These are phyloP conservation scores for Haplographium delicatum DNA, from an alignment of 495 filamentous ascomycete genomes.

Conservation along the genomic window DNA sequence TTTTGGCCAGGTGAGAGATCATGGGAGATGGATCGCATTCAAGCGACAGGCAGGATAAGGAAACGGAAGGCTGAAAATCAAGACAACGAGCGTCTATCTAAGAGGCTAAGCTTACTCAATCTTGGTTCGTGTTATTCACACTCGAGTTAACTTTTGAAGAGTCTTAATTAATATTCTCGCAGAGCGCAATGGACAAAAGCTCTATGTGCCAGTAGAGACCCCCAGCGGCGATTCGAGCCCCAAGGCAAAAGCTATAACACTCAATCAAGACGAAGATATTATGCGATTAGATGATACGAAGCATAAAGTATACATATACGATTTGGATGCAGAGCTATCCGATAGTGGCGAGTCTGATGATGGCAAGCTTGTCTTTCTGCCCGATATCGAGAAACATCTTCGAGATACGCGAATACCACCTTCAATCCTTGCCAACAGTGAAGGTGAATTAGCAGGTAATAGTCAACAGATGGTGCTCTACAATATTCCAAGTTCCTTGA, in stretches of 20 bases:
- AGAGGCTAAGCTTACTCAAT: conserved; percentile 76
- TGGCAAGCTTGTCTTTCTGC: conserved; percentile 63
- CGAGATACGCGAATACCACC: conserved; percentile 58
- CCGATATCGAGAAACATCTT: conserved; percentile 78
- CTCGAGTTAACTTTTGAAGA: neutral
- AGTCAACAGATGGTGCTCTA: conserved; percentile 71
- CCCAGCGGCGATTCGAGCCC: conserved; percentile 8
- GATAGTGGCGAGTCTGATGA: conserved; percentile 47
- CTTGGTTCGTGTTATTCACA: conserved; percentile 53
- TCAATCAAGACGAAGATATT: conserved; percentile 41
- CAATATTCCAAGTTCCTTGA: conserved; percentile 67
- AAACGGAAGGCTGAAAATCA: conserved; percentile 50
- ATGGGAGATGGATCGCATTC: conserved; percentile 30
- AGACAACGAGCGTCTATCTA: conserved; percentile 57
- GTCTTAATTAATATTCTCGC: conserved; percentile 16
- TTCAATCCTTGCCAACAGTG: conserved; percentile 49
- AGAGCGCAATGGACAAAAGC: conserved; percentile 51
- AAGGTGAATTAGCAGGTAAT: conserved; percentile 37
- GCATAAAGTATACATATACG: conserved; percentile 82
- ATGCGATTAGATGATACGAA: conserved; percentile 90
- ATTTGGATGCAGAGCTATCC: conserved; percentile 81
- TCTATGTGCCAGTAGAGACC: conserved; percentile 48
- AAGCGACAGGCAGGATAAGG: conserved; percentile 31
- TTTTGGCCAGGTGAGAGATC: conserved; percentile 3
- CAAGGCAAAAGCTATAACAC: conserved; percentile 1